Conservation (phyloP, 1,284 basidiomycete genomes). For the Ganoderma sp. region DNA sequence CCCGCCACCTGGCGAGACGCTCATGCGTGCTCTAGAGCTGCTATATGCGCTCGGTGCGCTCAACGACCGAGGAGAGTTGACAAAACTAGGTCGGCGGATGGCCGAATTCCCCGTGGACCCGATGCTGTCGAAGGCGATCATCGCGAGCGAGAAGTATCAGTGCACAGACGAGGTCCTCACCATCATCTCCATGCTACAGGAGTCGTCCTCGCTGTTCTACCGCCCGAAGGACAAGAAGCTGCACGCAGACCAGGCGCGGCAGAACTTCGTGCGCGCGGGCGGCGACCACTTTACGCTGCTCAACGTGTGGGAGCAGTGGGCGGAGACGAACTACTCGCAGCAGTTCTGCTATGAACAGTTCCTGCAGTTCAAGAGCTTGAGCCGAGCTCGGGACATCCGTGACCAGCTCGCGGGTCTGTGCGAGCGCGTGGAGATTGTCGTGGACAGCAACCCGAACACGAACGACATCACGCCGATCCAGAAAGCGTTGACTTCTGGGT, state of each 20-base stretch:
- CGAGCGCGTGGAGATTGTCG: slow-evolving; percentile 94
- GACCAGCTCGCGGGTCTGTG: slow-evolving; percentile 96
- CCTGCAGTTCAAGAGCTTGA: slow-evolving; percentile 95
- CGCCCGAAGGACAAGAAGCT: slow-evolving; percentile 97
- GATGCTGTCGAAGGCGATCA: slow-evolving; percentile 96
- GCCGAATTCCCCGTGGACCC: slow-evolving; percentile 99
- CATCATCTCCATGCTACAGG: slow-evolving; percentile 97
- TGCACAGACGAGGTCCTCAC: slow-evolving; percentile 98
- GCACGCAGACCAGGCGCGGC: slow-evolving; percentile 94
- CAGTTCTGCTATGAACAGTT: slow-evolving; percentile 97
- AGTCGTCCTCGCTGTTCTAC: slow-evolving; percentile 94
- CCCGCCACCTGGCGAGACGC: slow-evolving; percentile 97
- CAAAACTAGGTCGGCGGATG: slow-evolving; percentile 95
- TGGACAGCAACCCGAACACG: slow-evolving; percentile 86
- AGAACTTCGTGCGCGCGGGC: slow-evolving; percentile 94
- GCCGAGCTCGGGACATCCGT: slow-evolving; percentile 92
- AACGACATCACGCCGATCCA: slow-evolving; percentile 93
- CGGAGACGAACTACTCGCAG: slow-evolving; percentile 94
- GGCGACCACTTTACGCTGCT: slow-evolving; percentile 98
- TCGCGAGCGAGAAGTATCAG: slow-evolving; percentile 92
- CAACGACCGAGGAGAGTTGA: slow-evolving; percentile 95
- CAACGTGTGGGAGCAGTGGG: slow-evolving; percentile 99
- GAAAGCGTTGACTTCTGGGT: slow-evolving; percentile 93
- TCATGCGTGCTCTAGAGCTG: slow-evolving; percentile 93
- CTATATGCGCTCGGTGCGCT: slow-evolving; percentile 95